These are phyloP conservation scores for Leccinum pachyderme DNA, from an alignment of 1,284 basidiomycete genomes.

Conservation along the genomic window DNA sequence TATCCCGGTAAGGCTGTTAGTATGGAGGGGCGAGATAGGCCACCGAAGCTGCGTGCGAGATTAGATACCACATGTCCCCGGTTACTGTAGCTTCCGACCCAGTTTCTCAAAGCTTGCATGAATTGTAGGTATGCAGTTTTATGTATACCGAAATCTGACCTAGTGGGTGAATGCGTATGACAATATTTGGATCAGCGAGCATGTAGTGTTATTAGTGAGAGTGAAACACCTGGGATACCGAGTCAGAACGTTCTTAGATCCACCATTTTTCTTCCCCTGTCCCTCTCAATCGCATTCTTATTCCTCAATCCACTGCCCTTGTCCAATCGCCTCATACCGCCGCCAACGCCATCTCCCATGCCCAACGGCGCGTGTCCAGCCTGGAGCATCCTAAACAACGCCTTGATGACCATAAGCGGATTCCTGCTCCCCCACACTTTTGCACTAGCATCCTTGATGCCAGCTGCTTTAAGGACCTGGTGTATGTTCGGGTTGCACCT, in stretches of 20 bases:
- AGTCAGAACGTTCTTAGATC: constrained; percentile 52
- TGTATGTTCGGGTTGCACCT: constrained; percentile 89
- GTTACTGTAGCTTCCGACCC: background rate
- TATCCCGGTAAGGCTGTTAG: constrained; percentile 15
- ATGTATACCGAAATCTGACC: background rate
- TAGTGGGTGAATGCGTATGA: background rate
- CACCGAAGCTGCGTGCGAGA: background rate
- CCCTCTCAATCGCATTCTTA: constrained; percentile 65
- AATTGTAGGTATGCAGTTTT: background rate
- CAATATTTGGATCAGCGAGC: background rate
- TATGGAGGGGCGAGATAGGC: background rate
- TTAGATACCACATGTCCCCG: background rate
- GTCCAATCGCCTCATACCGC: constrained; percentile 61
- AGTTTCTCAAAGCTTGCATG: background rate
- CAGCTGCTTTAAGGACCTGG: constrained; percentile 86
- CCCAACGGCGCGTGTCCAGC: constrained; percentile 69
- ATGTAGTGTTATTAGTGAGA: constrained; percentile 1
- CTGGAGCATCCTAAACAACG: constrained; percentile 57
- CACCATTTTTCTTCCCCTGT: constrained; percentile 66
- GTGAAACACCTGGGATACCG: constrained; percentile 1
- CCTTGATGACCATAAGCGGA: constrained; percentile 60
- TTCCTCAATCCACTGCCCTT: constrained; percentile 68
- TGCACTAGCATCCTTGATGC: constrained; percentile 91
- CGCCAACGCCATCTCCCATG: constrained; percentile 78
- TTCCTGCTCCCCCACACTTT: constrained; percentile 94